Percentiles rank a stretch among this genome's conserved stretches.
Evolutionary conservation across 2,329 filamentous ascomycete genomes (phyloP).

Genomic region (Epicoccum sorghinum): DNA sequence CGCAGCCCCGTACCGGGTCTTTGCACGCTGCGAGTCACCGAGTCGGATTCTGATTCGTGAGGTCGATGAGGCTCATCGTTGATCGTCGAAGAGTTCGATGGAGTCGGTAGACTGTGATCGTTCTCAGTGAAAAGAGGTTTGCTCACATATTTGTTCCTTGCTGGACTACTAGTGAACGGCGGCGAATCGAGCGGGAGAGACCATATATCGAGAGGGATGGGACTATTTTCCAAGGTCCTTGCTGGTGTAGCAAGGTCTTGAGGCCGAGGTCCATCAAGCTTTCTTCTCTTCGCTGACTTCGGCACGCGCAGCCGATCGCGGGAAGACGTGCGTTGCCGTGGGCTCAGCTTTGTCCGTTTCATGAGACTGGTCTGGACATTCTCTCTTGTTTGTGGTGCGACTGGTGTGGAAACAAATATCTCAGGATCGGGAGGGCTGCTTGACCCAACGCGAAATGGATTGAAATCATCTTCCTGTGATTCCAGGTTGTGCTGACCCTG

Average conservation of each 20-base stretch:
- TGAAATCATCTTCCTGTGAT: constrained; percentile 42
- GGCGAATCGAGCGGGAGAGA: constrained; percentile 53
- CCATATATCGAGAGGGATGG: constrained; percentile 37
- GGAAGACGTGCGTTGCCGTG: constrained; percentile 11
- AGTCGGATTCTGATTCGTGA: constrained; percentile 31
- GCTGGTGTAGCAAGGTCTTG: constrained; percentile 14
- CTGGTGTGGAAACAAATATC: constrained; percentile 34
- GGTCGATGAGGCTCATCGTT: constrained; percentile 22
- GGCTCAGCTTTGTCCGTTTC: constrained; percentile 5
- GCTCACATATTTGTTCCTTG: constrained; percentile 9
- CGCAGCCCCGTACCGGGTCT: constrained; percentile 20
- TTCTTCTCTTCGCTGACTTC: constrained; percentile 29
- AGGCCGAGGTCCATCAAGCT: constrained; percentile 21
- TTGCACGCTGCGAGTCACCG: constrained; percentile 20
- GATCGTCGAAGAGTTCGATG: constrained; percentile 40
- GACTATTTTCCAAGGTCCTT: constrained; percentile 17
- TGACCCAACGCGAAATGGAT: constrained; percentile 28
- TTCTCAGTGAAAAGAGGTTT: constrained; percentile 12
- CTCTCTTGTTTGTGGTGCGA: constrained; percentile 11
- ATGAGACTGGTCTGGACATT: constrained; percentile 8
- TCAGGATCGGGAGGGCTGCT: constrained; percentile 34
- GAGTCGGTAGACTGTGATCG: constrained; percentile 35
- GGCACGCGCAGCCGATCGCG: constrained; percentile 24
- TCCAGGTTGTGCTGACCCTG: constrained; percentile 25
- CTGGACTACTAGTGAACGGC: constrained; percentile 45